A percentile compares a stretch with the other conserved stretches of the same genome.
Conservation (phyloP, 2,329 filamentous ascomycete species). For the Penicillium hordei region DNA sequence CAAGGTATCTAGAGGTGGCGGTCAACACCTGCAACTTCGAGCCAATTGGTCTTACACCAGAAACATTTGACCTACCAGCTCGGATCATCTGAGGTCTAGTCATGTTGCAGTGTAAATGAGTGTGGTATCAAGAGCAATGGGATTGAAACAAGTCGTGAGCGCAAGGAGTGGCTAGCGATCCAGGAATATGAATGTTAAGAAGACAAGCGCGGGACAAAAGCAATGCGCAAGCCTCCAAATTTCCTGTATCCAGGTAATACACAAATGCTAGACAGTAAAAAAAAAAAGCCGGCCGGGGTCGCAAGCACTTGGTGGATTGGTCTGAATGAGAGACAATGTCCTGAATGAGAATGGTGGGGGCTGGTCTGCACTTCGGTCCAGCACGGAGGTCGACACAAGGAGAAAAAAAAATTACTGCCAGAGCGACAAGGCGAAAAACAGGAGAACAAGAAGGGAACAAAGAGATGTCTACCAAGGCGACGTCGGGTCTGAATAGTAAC, state of each 20-base stretch:
- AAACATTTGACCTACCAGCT: slow-evolving; percentile 41
- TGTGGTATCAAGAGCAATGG: slow-evolving; percentile 13
- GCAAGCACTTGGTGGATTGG: slow-evolving; percentile 9
- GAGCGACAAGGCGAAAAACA: slow-evolving; percentile 26
- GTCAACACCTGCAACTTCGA: slow-evolving; percentile 11
- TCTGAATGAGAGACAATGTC: slow-evolving; percentile 28
- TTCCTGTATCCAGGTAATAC: background rate
- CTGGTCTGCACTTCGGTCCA: slow-evolving; percentile 23
- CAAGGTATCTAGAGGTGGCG: slow-evolving; percentile 70
- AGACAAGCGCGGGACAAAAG: slow-evolving; percentile 4
- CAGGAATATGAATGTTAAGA: slow-evolving; percentile 17
- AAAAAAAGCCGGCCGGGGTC: slow-evolving; percentile 6
- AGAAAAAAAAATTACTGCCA: slow-evolving; percentile 34
- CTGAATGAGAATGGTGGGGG: slow-evolving; percentile 18
- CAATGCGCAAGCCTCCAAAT: slow-evolving; percentile 4
- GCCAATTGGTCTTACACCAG: background rate
- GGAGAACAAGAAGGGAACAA: slow-evolving; percentile 16
- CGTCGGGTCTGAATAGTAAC: slow-evolving; percentile 10
- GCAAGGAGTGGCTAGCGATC: slow-evolving; percentile 24
- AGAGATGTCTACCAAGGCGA: slow-evolving; percentile 7
- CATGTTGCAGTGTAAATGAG: slow-evolving; percentile 32
- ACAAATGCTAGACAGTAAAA: background rate
- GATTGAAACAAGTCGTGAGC: slow-evolving; percentile 14
- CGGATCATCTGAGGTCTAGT: slow-evolving; percentile 48
- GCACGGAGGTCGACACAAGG: slow-evolving; percentile 17